A percentile compares a stretch with the other conserved stretches of the same genome.
phyloP scores from a whole-genome alignment of 441 rosid genomes.

The Gossypium gossypioides region DNA sequence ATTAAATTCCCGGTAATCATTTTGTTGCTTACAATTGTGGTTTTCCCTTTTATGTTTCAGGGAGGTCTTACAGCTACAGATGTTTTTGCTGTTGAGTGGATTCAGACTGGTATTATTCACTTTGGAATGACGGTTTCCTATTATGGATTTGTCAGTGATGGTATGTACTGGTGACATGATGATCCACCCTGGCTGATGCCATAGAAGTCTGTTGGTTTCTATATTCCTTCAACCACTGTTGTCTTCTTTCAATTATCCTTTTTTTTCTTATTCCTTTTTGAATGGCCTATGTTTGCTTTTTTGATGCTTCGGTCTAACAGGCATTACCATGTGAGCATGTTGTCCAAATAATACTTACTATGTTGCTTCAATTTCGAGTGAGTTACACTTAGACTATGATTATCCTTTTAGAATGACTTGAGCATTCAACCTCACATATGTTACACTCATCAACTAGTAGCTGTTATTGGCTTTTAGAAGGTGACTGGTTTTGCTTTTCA shows the following conservation, averaged over 20 bases:
- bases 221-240: neutral
- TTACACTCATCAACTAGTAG: neutral
- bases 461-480: neutral
- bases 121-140: conserved; percentile 55
- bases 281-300: neutral
- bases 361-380: neutral
- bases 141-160: conserved; percentile 95
- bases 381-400: neutral
- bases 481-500: neutral
- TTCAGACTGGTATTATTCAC: conserved; percentile 3
- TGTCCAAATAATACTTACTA: neutral
- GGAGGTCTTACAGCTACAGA: conserved; percentile 39
- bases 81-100: conserved; percentile 3
- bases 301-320: neutral
- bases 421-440: neutral
- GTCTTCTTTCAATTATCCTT: neutral
- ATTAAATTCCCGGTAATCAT: neutral
- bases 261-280: neutral
- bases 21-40: neutral
- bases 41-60: conserved; percentile 33
- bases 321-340: neutral
- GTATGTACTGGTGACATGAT: conserved; percentile 31
- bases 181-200: neutral
- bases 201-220: neutral
- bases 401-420: neutral